A percentile compares a stretch with the other conserved stretches of the same genome.
These are phyloP conservation scores for Aegilops umbellulata DNA, from an alignment of 176 grass and related monocot genomes.

Conservation along the genomic window DNA sequence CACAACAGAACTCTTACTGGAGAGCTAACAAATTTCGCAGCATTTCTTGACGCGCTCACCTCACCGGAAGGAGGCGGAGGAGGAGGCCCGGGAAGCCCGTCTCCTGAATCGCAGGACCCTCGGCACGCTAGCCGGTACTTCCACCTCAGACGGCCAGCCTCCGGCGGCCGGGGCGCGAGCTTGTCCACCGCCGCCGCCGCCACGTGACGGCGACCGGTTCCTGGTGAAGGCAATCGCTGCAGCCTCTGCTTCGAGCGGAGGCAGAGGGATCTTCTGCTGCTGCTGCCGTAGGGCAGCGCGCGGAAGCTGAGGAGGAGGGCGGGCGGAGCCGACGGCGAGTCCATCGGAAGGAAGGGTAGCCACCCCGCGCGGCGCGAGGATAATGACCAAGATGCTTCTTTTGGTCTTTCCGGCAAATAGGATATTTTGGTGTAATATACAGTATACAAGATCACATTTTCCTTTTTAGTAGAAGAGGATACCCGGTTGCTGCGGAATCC, in stretches of 20 bases:
- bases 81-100: slow-evolving; percentile 14
- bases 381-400: not conserved
- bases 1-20: not conserved
- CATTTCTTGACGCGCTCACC: slow-evolving; percentile 25
- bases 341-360: slow-evolving; percentile 10
- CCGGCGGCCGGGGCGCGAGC: not conserved
- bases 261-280: not conserved
- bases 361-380: not conserved
- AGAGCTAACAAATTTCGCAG: not conserved
- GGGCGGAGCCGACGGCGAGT: slow-evolving; percentile 2
- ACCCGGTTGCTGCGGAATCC: too few relatives aligned
- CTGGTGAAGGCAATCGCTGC: not conserved
- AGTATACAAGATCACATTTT: too few relatives aligned
- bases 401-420: not conserved
- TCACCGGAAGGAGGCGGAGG: slow-evolving; percentile 21
- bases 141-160: not conserved
- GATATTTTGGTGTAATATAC: not conserved
- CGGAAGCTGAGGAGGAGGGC: not conserved
- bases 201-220: not conserved
- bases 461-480: too few relatives aligned
- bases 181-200: not conserved
- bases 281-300: not conserved
- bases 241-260: slow-evolving; percentile 8
- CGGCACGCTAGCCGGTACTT: slow-evolving; percentile 15
- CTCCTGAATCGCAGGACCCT: slow-evolving; percentile 23